Base-by-base conservation (phyloP, 2,329 filamentous ascomycete genomes). In the Trichoderma harzianum region DNA sequence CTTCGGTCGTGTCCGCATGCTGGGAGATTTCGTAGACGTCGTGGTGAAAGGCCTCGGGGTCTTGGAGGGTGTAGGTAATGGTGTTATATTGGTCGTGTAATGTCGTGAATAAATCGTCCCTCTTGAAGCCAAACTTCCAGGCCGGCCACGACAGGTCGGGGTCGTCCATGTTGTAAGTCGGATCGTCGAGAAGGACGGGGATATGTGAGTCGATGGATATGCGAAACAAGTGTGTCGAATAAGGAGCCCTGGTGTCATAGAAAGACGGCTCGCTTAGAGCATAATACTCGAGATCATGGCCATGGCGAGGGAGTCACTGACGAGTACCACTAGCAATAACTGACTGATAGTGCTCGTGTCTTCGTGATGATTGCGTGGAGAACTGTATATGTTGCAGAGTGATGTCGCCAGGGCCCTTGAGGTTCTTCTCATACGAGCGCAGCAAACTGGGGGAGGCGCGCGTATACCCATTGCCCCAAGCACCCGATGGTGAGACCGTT, bases 121-220 rank as follows among this genome's bases (percentile, higher is more conserved):
- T 84, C 83, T 87, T 88, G 84, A 89, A 85, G 77, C 87, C 87
- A 82, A 89, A 90, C 79, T 89, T 89, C 87, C 88, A 90, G 76
- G 85, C 84, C 57, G 88, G 88, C 88, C 88, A 90, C 75, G 83
- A 82, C 78, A 80, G 82, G 74, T 79, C 82, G 36, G 83, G 84
- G 70, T 89, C 87, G 80, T 89, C 87, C 88, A 90, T 89, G 73
- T 76, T 76, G 77, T n/a, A n/a, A 32, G 55, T 32, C 55, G 28
- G 55, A 8, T 8, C 55, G 55, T 30, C 28, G 55, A 58, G 55
- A 18, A 18, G 28, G 8, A 32, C 28, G 30, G 55, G 7, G 10
- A 58, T 5, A 5, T n/a, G 55, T 11, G 55, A 7, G 4, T 32
- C 14, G 24, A n/a, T 21, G 30, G 43, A 53, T 61, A 12, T 70